Base-by-base conservation (phyloP, 208 protist genomes). In the Leishmania guyanensis region DNA sequence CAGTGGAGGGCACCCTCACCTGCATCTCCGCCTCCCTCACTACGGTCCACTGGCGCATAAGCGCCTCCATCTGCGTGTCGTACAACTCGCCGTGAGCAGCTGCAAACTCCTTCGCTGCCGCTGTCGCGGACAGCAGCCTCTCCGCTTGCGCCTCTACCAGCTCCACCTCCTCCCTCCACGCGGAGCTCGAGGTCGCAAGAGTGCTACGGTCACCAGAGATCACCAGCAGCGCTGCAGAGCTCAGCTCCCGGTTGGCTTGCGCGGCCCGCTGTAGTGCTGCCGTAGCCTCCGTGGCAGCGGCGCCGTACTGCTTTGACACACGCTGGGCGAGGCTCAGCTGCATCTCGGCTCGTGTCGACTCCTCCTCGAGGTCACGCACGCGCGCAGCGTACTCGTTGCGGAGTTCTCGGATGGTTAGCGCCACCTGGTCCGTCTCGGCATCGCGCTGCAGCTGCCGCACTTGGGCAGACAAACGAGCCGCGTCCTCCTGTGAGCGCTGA, bases 401-500 rank as follows among this genome's bases (percentile, higher is more conserved):
- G 17, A 97, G 77, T 39, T 91, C 85, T 48, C 79, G 69, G 12
- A 97, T 71, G 1, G 90, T 91, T 26, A 72, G 60, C 0, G 89
- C 91, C 20, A 97, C 86, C 77, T 92, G 78, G 72, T 95, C 92
- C 50, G 81, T 79, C 17, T 93, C 85, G 0, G 89, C 88, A 51
- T 94, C 92, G 26, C 81, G 84, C 76, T 91, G n/a, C 66, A 93
- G 78, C 78, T 92, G 85, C 36, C 26, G 71, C 9, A 95, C 65
- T n/a, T 86, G 74, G 29, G 58, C 36, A 48, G 83, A 77, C 58
- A 93, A 82, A 14, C 39, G 60, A 5, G 66, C 54, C 46, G 81
- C 70, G 22, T 82, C 73, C 5, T 70, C 65, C 71, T 88, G 78
- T 22, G 90, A 77, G 14, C 20, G 56, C 33, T 64, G 60, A 46